Evolutionary conservation across 306 rosid genomes (phyloP), one percentile per base, ranked within the genome.

Genomic region (Rosa rugosa): DNA sequence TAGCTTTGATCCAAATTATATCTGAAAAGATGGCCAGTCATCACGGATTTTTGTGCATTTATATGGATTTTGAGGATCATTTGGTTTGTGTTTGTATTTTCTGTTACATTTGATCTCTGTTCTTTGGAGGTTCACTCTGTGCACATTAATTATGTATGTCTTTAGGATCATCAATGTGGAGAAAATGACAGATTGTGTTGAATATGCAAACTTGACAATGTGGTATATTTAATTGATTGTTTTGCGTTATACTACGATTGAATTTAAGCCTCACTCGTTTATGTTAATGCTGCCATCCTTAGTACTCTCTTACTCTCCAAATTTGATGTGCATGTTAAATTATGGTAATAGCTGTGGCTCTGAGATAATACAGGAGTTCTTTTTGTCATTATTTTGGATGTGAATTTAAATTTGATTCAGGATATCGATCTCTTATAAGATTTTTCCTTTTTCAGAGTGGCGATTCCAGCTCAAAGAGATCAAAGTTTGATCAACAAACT

Each of bases 401-500:
- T 6, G 4, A 9, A 25, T 36, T 63, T 67, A 23, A 13, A 0
- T 10, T 36, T 45, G 17, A 13, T 16, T 34, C 44, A 14, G 69
- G 20, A 34, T 27, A 14, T 80, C 13, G 8, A 42, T 31, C 6
- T 62, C 53, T 76, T 42, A 38, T 41, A 56, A 8, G 25, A 40
- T 36, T 57, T 44, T n/a, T 8, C 34, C 56, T 68, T 38, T 73
- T 74, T n/a, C 44, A 93, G 98, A 91, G 97, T 59, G 88, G 83
- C 18, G 94, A 91, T 87, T 86, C 83, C 71, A 77, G 57, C 79
- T 69, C 80, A 3, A 93, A 91, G 79, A 89, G 95, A 74, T 88
- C 87, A 27, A 93, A 88, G 85, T 60, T 87, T 83, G 94, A 93
- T 77, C 89, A 83, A 72, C 92, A 88, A 80, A 73, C 83, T 20